Evolutionary conservation across 2,329 filamentous ascomycete genomes (phyloP), one percentile per base, ranked within the genome.

Genomic region (Remersonia thermophila): DNA sequence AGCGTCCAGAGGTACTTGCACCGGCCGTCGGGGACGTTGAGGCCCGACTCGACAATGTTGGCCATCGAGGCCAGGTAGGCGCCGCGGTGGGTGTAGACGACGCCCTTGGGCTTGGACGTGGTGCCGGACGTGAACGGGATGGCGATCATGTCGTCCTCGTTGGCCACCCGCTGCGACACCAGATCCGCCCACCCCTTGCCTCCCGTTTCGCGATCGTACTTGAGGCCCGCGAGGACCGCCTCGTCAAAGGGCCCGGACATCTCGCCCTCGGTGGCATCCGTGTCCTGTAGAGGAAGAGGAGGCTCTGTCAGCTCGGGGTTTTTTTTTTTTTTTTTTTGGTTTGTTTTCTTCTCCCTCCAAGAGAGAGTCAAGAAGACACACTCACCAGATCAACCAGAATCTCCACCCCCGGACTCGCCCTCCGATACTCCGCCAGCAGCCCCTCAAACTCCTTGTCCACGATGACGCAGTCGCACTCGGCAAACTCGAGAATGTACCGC

Each of bases 91-190:
- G 85, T 95, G 53, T 82, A 95, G 37, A 93, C 77, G 3, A 95
- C 89, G 4, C 91, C 91, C 57, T 98, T 96, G 2, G 91, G 91
- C 20, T 73, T 69, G 1, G 87, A 86, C 0, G 91, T 96, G 1
- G 91, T 96, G 3, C 89, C 89, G 18, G 82, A 91, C 0, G 91
- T 98, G 56, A 96, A 96, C 1, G 89, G 84, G 37, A 98, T 75
- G 3, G 87, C 85, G 42, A 96, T 71, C 47, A 84, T 71, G 41
- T 76, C 77, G 47, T 94, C 80, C 55, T 98, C 91, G 49, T 85
- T 70, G 1, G 67, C 62, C 3, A 49, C 45, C 7, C 72, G 71
- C 46, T 86, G 78, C 2, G 73, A 68, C 43, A 83, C 70, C 16
- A 96, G 68, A 1, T 73, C 83, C 11, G 67, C 68, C 89, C 91